Evolutionary conservation across 805 yeast species (phyloP).

Genomic region (Candida caryicola): DNA sequence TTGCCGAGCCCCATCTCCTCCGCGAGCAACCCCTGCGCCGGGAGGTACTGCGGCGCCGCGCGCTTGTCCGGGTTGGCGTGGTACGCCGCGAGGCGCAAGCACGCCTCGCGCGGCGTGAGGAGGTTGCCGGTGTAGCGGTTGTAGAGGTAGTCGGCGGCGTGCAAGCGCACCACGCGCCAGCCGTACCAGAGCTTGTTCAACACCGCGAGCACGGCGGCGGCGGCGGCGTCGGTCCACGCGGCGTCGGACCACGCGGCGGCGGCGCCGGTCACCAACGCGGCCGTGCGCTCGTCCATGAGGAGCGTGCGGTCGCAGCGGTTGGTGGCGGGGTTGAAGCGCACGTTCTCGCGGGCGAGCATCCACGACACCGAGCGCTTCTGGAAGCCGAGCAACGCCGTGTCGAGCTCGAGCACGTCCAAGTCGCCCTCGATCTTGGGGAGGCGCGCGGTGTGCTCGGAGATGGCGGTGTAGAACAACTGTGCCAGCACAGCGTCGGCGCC

Average conservation of each 20-base stretch:
- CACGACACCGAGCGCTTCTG: constrained; percentile 56
- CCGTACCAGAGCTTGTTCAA: constrained; percentile 51
- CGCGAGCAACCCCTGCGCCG: constrained; percentile 68
- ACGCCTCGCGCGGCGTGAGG: constrained; percentile 4
- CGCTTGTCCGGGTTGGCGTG: constrained; percentile 17
- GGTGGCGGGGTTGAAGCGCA: constrained; percentile 27
- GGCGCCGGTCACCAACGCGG: not conserved
- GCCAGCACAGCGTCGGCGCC: constrained; percentile 20
- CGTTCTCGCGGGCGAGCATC: constrained; percentile 54
- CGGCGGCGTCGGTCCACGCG: not conserved
- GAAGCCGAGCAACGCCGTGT: constrained; percentile 44
- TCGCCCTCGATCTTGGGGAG: constrained; percentile 16
- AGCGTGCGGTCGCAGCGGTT: constrained; percentile 19
- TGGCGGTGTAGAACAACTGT: constrained; percentile 47
- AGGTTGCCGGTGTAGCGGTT: constrained; percentile 52
- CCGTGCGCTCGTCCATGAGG: constrained; percentile 14
- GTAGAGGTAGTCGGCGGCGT: constrained; percentile 35
- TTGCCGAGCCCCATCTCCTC: constrained; percentile 99
- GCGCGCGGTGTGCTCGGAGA: constrained; percentile 43
- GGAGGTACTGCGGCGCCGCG: constrained; percentile 27
- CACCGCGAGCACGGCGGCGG: constrained; percentile 10
- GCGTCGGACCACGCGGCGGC: not conserved
- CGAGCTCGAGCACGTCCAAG: constrained; percentile 42
- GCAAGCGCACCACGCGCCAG: constrained; percentile 35
- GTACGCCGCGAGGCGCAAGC: constrained; percentile 23